These are phyloP conservation scores for Colletotrichum sojae DNA, from an alignment of 2,329 filamentous ascomycete genomes.

Conservation along the genomic window DNA sequence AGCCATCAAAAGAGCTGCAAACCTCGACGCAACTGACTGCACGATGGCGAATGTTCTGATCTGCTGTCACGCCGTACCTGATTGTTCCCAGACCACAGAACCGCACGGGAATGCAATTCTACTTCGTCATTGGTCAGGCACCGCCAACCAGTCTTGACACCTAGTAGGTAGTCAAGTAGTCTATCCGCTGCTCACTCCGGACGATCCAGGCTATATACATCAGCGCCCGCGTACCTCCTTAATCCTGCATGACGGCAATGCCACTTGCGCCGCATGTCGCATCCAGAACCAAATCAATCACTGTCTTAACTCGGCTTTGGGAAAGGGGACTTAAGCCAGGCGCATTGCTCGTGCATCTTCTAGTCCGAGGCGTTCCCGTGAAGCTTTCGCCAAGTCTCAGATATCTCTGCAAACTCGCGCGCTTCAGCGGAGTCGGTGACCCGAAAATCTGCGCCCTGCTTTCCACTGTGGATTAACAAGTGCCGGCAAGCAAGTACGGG, in stretches of 20 bases:
- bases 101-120: background rate
- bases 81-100: conserved; percentile 12
- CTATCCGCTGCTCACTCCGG: conserved; percentile 8
- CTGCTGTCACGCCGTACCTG: conserved; percentile 4
- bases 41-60: background rate
- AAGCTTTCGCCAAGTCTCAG: background rate
- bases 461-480: conserved; percentile 14
- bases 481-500: conserved; percentile 15
- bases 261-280: background rate
- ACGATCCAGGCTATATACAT: background rate
- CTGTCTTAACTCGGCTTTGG: conserved; percentile 14
- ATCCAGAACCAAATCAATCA: background rate
- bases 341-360: background rate
- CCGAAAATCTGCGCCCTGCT: background rate
- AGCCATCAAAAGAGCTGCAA: background rate
- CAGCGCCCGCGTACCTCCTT: conserved; percentile 10
- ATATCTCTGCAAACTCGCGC: background rate
- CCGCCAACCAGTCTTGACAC: conserved; percentile 4
- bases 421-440: background rate
- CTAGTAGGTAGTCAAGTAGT: conserved; percentile 2
- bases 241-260: conserved; percentile 6
- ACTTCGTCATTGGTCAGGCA: conserved; percentile 5
- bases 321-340: background rate
- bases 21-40: background rate
- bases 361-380: background rate